Evolutionary conservation across 306 rosid genomes (phyloP), one percentile per base, ranked within the genome.

Genomic region (Prunus fruticosa): DNA sequence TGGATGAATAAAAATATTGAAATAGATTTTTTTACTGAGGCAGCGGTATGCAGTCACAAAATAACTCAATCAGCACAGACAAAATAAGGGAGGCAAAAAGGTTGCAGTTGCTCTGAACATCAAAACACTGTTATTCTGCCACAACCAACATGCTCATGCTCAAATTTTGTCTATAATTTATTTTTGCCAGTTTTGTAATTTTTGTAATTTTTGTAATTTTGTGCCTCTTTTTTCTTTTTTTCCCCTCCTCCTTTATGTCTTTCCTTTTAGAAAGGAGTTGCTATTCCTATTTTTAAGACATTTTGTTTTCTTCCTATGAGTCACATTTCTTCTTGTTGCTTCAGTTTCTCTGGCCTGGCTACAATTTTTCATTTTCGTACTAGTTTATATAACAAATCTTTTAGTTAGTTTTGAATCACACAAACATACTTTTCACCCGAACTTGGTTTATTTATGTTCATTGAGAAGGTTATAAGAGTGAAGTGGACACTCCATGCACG

Each of bases 401-500:
- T 51, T 6, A 54, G n/a, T 25, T 8, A 58, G 64, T 22, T 22
- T 22, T 23, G 32, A 58, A 58, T 23, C 64, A 23, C 23, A 28
- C 30, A 11, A 11, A 58, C 4, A 3, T 58, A 58, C 64, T 11
- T 0, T 58, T 15, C 49, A 19, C 51, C 1, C 6, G 19, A 50
- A 32, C 51, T 30, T 28, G 49, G 22, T 71, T 52, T 22, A 22
- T 65, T 34, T 32, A 53, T 66, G 51, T 22, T 52, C 27, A 27
- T 15, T 38, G 7, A 49, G 72, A 79, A 89, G 91, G 94, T 91
- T 84, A 91, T 88, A 64, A 86, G 97, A 80, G 97, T 91, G 76
- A 91, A 91, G 74, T 89, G 97, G 97, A 86, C 91, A 8, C 89
- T 89, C 69, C 92, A 89, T 83, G 92, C 97, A 38, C 83, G 94